Evolutionary conservation across 1,139 yeast genomes (phyloP), one percentile per base, ranked within the genome.

Genomic region (Taiozyma sp.): DNA sequence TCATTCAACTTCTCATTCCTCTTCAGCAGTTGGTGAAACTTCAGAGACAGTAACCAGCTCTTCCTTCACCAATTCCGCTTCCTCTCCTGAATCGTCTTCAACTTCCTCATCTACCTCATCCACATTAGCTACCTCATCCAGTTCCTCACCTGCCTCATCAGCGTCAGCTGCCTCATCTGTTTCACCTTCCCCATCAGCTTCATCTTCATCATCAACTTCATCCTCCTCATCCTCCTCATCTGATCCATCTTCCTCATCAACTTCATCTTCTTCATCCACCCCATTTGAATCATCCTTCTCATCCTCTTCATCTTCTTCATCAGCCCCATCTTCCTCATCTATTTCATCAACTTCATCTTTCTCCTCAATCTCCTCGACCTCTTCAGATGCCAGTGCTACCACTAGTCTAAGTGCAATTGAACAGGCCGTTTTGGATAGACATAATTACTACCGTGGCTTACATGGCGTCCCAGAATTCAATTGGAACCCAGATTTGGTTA

Each of bases 361-460:
- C 24, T 30, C 63, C 14, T 24, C 63, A 4, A 44, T 64, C n/a
- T 19, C 53, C 21, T 32, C 59, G 26, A 42, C 66, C 7, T 41
- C 65, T 14, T 24, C 64, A 5, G 22, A 62, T n/a, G 43, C 60
- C 44, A 41, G 62, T 14, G 52, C 62, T 19, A 44, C 66, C 9
- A 43, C 70, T 13, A 41, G 50, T 24, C 42, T 60, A 11, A 45
- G 56, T 13, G 50, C 50, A 9, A 56, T 63, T 49, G 74, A 65
- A 34, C 73, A 70, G 42, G 74, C 75, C 5, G 71, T 81, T 49
- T 68, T 82, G 53, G 64, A 60, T 42, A 81, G 70, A 47, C 85
- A 80, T 66, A 82, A 82, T 64, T 58, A 47, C 11, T 73, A 76
- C 66, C 71, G 87, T 72, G 79, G 78, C 26, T 69, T 74, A 51